Percentiles rank a stretch among this genome's conserved stretches.
phyloP scores from a whole-genome alignment of 345 rosid species.

The Eucalyptus tenuipes region DNA sequence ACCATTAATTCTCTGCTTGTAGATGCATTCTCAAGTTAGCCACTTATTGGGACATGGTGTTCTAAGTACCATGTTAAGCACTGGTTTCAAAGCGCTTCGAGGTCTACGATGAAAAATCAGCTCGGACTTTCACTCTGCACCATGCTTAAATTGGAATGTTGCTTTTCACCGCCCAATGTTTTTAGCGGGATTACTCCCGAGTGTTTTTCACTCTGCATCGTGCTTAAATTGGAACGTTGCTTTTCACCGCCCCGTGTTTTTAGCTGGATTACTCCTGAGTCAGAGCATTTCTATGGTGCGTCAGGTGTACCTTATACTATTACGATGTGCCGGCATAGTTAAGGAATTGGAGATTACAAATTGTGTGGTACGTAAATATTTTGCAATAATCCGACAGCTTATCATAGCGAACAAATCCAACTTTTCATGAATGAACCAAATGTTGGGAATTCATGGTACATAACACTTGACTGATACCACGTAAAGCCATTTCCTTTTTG shows the following conservation, averaged over 20 bases:
- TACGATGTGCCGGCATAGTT: not conserved
- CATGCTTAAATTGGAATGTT: not conserved
- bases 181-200: too few relatives aligned
- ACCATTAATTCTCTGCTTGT: not conserved
- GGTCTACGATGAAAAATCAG: not conserved
- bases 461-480: not conserved
- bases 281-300: not conserved
- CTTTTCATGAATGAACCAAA: not conserved
- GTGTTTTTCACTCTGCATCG: not conserved
- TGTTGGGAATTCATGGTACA: not conserved
- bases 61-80: not conserved
- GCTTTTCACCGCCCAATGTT: not conserved
- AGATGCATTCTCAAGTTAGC: not conserved
- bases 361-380: not conserved
- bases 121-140: not conserved
- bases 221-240: not conserved
- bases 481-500: not conserved
- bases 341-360: not conserved
- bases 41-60: not conserved
- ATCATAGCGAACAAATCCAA: not conserved
- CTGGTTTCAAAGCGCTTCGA: not conserved
- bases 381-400: not conserved
- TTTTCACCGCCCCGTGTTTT: not conserved
- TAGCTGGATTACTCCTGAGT: not conserved
- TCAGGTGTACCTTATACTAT: not conserved